Evolutionary conservation across 1,284 basidiomycete genomes (phyloP).

Genomic region (Ustilago nuda): DNA sequence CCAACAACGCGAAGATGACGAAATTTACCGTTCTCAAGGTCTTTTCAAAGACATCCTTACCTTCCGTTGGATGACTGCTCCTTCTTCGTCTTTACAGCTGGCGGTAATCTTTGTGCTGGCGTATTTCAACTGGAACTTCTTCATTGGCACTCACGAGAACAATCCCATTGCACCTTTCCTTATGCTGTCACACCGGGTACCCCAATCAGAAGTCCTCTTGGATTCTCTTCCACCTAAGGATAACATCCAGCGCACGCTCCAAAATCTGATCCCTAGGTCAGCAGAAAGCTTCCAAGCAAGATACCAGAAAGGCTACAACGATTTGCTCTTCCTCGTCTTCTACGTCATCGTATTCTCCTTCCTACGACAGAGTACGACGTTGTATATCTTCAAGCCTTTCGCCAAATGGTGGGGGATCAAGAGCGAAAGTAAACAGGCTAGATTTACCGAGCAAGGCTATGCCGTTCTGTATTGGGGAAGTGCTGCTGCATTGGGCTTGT

Average conservation of each 20-base stretch:
- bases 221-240: conserved; percentile 40
- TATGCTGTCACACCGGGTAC: conserved; percentile 78
- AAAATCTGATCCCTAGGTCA: conserved; percentile 41
- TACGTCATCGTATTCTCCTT: conserved; percentile 93
- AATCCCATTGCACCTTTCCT: conserved; percentile 85
- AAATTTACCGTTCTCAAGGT: conserved; percentile 46
- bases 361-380: conserved; percentile 81
- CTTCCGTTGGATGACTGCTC: conserved; percentile 65
- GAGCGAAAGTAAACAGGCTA: conserved; percentile 57
- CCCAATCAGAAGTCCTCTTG: conserved; percentile 73
- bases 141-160: conserved; percentile 71
- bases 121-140: conserved; percentile 78
- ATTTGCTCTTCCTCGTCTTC: conserved; percentile 85
- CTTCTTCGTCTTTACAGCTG: conserved; percentile 69
- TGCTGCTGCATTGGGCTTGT: conserved; percentile 64
- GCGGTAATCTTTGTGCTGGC: conserved; percentile 79
- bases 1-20: conserved; percentile 30
- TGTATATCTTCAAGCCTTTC: conserved; percentile 79
- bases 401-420: conserved; percentile 72
- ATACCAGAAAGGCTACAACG: conserved; percentile 70
- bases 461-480: conserved; percentile 65
- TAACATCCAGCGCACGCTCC: conserved; percentile 22
- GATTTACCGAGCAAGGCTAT: conserved; percentile 68
- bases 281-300: conserved; percentile 40
- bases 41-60: conserved; percentile 50